Conservation (phyloP, 495 filamentous ascomycete genomes). For the Penicillium turbatum region DNA sequence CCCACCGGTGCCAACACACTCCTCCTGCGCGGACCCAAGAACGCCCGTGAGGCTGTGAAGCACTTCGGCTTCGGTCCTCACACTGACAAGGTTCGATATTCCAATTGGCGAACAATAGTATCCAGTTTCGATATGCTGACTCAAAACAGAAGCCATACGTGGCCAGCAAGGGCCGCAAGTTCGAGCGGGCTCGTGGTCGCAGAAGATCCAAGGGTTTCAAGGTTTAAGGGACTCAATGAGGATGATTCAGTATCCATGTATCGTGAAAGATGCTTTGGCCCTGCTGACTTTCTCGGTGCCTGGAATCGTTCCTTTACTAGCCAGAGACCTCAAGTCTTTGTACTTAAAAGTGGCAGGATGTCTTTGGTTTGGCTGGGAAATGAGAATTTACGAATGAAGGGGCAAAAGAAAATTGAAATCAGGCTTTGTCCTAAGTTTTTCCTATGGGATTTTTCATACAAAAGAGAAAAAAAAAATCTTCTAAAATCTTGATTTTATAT, state of each 20-base stretch:
- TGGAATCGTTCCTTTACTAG: constrained; percentile 16
- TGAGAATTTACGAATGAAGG: constrained; percentile 26
- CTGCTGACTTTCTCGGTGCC: constrained; percentile 15
- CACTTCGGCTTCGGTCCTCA: constrained; percentile 98
- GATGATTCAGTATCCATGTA: constrained; percentile 14
- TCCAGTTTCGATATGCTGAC: constrained; percentile 18
- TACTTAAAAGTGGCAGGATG: constrained; percentile 23
- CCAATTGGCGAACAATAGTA: background rate
- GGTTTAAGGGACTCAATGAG: constrained; percentile 59
- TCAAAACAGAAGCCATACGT: constrained; percentile 80
- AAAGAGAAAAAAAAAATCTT: constrained; percentile 18
- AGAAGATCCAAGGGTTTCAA: constrained; percentile 97
- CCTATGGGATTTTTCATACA: constrained; percentile 25
- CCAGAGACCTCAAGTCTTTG: constrained; percentile 25
- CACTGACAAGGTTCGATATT: constrained; percentile 77
- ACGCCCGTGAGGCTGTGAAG: constrained; percentile 93
- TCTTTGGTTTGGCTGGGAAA: constrained; percentile 23
- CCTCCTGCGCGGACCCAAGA: constrained; percentile 94
- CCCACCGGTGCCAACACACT: constrained; percentile 94
- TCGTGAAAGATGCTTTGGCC: constrained; percentile 9
- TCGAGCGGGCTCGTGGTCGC: constrained; percentile 96
- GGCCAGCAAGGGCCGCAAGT: constrained; percentile 97
- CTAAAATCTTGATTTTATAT: constrained; percentile 10
- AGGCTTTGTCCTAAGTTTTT: constrained; percentile 31
- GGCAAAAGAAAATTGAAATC: constrained; percentile 34